Evolutionary conservation across 2,329 filamentous ascomycete species (phyloP), one percentile per base, ranked within the genome.

Genomic region (Sporothrix schenckii): DNA sequence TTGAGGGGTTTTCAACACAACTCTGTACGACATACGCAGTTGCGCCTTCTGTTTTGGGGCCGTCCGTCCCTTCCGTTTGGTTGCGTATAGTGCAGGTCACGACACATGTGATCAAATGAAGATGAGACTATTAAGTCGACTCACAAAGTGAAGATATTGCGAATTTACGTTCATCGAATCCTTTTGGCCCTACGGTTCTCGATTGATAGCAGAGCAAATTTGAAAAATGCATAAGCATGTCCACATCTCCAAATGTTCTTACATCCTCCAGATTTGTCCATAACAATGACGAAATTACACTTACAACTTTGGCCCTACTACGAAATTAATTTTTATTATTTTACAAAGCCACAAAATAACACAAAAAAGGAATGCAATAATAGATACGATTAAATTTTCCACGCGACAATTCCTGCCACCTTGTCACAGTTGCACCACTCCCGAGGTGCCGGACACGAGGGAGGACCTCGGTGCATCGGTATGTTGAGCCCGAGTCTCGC

Each of bases 401-500:
- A 34, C 30, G 11, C 11, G n/a, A 13, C 3, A 10, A 50, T 3
- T 13, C 0, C 24, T 50, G n/a, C 41, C 61, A 50, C 7, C 61
- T 50, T 44, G 14, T n/a, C 7, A 11, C 44, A 50, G 24, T 44
- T 65, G 44, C 19, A 66, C 14, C 24, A 16, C 14, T n/a, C 27
- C 19, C 4, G 14, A 11, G 44, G 19, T 24, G 21, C n/a, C 61
- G 44, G 47, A 21, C 3, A 49, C 44, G 61, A 19, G 13, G 21
- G 13, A 21, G 11, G 47, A 7, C 10, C 47, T 66, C 63, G 63
- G 63, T 66, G 65, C 50, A 24, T 67, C 65, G 65, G 65, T 54
- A n/a, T 10, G n/a, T 54, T 13, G 65, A 54, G 30, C 50, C 63
- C 65, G 50, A 67, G 7, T 67, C 21, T 67, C 49, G 65, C 65